A percentile compares a stretch with the other conserved stretches of the same genome.
phyloP scores from a whole-genome alignment of 192 early-diverging fungal genomes.

The Backusella mclennaniae region DNA sequence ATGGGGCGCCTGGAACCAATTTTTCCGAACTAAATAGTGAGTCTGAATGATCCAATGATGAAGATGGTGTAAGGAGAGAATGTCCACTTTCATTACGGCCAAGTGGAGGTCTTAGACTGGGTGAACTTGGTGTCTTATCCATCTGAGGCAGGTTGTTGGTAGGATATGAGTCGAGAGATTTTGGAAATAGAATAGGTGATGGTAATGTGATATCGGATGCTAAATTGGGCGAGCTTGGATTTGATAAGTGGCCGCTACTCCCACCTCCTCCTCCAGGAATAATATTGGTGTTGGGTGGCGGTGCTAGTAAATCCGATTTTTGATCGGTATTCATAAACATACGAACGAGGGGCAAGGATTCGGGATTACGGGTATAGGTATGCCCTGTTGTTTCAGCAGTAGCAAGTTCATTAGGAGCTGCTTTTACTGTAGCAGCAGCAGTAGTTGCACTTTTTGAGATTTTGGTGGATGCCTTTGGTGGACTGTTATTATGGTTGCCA shows the following conservation, averaged over 20 bases:
- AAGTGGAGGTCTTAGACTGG: neutral
- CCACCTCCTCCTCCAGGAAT: neutral
- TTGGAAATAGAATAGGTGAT: neutral
- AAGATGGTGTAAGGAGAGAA: conserved; percentile 4
- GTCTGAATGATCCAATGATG: conserved; percentile 3
- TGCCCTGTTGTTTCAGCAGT: conserved; percentile 1
- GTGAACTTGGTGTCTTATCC: neutral
- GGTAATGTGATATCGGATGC: neutral
- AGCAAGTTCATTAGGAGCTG: neutral
- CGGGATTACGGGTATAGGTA: conserved; percentile 21
- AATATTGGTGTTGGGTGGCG: neutral
- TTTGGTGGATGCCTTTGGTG: neutral
- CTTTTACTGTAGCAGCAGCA: neutral
- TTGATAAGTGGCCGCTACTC: neutral
- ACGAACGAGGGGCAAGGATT: conserved; percentile 31
- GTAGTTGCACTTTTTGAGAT: conserved; percentile 12
- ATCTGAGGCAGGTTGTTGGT: neutral
- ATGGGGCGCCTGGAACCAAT: conserved; percentile 10
- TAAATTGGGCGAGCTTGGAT: neutral
- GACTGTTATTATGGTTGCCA: neutral
- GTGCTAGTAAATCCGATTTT: neutral
- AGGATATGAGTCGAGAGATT: neutral
- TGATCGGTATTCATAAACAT: conserved; percentile 24
- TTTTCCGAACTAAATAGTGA: neutral
- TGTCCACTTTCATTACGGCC: neutral